These are phyloP conservation scores for Cercospora sp. DNA, from an alignment of 2,329 filamentous ascomycete species.

Conservation along the genomic window DNA sequence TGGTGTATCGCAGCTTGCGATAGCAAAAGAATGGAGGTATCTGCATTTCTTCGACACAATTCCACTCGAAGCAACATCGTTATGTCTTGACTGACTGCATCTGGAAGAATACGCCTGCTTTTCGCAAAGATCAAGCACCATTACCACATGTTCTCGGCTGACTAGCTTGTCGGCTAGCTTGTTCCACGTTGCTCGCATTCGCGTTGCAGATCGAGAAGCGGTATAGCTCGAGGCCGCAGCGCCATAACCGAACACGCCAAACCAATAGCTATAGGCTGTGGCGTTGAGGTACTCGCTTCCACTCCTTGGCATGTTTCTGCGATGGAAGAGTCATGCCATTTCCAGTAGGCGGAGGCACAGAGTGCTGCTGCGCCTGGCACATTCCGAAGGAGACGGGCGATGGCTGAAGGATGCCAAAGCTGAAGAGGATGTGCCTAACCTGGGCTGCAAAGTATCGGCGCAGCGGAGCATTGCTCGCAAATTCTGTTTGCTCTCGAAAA, in stretches of 20 bases:
- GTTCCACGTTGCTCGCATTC: constrained; percentile 4
- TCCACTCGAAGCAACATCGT: background rate
- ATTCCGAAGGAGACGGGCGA: background rate
- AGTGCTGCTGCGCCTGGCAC: background rate
- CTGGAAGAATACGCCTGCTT: background rate
- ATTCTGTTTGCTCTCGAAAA: background rate
- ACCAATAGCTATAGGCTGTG: background rate
- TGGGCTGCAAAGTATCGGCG: background rate
- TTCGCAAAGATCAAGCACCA: background rate
- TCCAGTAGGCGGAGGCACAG: background rate
- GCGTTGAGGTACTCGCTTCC: background rate
- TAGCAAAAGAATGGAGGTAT: too few relatives aligned
- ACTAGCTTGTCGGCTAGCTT: background rate
- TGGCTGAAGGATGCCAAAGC: background rate
- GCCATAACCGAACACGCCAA: background rate
- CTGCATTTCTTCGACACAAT: background rate
- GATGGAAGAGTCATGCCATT: background rate
- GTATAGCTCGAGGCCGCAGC: background rate
- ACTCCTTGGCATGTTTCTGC: background rate
- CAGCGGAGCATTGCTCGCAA: background rate
- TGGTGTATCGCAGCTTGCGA: background rate
- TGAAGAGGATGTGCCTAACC: background rate
- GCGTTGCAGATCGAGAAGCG: background rate
- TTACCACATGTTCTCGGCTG: background rate
- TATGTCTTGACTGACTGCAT: background rate